Evolutionary conservation across 331 rosid genomes (phyloP).

Genomic region (Phaseolus coccineus): DNA sequence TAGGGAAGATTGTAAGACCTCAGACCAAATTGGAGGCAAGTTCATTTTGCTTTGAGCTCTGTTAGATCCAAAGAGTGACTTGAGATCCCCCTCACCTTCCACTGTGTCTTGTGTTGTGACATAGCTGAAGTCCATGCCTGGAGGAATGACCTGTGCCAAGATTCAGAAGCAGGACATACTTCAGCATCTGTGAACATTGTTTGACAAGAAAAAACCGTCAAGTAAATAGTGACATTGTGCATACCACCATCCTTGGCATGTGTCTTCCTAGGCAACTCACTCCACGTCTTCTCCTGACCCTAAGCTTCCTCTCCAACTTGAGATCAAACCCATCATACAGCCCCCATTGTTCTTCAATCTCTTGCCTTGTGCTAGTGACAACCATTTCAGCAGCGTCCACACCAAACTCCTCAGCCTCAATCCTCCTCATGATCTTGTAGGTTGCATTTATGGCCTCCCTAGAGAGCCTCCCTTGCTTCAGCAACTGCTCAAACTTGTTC

Average conservation of each 20-base stretch:
- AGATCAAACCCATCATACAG: constrained; percentile 83
- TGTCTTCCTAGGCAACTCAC: constrained; percentile 72
- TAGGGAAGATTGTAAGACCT: constrained; percentile 50
- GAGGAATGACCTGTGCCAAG: constrained; percentile 71
- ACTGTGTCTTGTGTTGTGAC: constrained; percentile 61
- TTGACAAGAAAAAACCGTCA: not conserved
- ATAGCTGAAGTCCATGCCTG: constrained; percentile 88
- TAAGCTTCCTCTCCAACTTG: constrained; percentile 76
- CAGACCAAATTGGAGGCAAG: constrained; percentile 75
- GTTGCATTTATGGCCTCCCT: constrained; percentile 79
- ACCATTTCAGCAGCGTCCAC: constrained; percentile 85
- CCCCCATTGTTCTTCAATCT: constrained; percentile 88
- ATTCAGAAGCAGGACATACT: constrained; percentile 2
- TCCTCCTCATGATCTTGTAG: constrained; percentile 84
- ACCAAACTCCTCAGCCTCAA: constrained; percentile 79
- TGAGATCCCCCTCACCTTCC: constrained; percentile 72
- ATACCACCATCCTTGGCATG: constrained; percentile 92
- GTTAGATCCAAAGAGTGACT: constrained; percentile 49
- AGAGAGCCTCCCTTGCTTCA: constrained; percentile 82
- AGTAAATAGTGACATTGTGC: constrained; percentile 9
- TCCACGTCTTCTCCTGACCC: constrained; percentile 74
- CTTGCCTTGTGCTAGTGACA: constrained; percentile 84
- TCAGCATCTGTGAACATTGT: constrained; percentile 21
- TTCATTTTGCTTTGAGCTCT: constrained; percentile 59
- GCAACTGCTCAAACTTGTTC: constrained; percentile 83